Evolutionary conservation across 2,329 filamentous ascomycete genomes (phyloP).

Genomic region (Xylaria sp.): DNA sequence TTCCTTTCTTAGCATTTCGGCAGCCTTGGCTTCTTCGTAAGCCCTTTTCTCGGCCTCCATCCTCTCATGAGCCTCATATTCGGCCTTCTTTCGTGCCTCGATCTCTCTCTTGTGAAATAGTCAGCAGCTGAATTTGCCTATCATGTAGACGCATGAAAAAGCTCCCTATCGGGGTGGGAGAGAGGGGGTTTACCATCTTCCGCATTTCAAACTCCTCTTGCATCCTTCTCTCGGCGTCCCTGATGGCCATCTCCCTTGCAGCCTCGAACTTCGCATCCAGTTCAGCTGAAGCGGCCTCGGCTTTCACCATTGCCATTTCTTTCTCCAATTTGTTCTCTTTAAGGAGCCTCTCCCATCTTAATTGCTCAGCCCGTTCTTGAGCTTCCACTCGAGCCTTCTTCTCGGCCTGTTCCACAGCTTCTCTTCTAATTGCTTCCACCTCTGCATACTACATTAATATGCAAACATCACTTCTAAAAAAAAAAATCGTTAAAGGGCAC

Average conservation of each 20-base stretch:
- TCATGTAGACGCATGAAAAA: neutral
- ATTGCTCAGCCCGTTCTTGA: constrained; percentile 16
- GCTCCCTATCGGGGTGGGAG: no score
- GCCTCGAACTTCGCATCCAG: constrained; percentile 22
- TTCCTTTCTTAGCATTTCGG: constrained; percentile 19
- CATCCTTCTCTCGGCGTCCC: constrained; percentile 23
- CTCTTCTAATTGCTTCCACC: constrained; percentile 29
- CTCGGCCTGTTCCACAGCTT: constrained; percentile 28
- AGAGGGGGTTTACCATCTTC: constrained; percentile 18
- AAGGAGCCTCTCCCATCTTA: constrained; percentile 25
- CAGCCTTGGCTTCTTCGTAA: constrained; percentile 16
- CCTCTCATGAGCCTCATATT: constrained; percentile 14
- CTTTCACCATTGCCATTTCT: constrained; percentile 17
- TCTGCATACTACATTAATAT: constrained; percentile 4
- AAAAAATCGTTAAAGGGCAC: neutral
- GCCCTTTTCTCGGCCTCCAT: constrained; percentile 23
- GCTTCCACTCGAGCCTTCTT: constrained; percentile 30
- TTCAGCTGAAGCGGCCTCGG: constrained; percentile 17
- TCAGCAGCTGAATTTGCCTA: neutral
- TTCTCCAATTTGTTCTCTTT: constrained; percentile 26
- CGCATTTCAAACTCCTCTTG: constrained; percentile 23
- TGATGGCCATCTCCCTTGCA: constrained; percentile 6
- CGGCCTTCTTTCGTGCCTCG: constrained; percentile 18
- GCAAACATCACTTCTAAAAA: neutral
- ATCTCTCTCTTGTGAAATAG: constrained; percentile 18